Base-by-base conservation (phyloP, 2,329 filamentous ascomycete genomes). In the Sporothrix protearum region DNA sequence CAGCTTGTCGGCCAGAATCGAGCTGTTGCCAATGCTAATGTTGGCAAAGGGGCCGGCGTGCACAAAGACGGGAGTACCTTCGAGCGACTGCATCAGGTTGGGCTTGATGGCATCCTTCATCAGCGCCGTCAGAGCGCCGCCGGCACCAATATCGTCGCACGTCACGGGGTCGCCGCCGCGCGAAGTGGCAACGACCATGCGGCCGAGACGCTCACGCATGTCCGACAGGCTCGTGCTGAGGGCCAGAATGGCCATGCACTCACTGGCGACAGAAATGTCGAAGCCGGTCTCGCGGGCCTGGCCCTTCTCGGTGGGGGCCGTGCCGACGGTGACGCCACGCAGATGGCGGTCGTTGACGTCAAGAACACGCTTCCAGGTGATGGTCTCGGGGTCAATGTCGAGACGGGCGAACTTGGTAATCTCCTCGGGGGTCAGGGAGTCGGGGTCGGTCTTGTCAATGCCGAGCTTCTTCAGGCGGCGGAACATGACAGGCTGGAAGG, bases 101-200 rank as follows among this genome's bases (percentile, higher is more conserved):
- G 96, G 96, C 86, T 99, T 99, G 83, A 98, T 97, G 71, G 96
- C 94, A 81, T 99, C 96, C 83, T 92, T 96, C 92, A 99, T 97
- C 77, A 99, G 85, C 39, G 94, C 95, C 57, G 96, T 94, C 75
- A 99, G 85, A 68, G 96, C 96, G 77, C 96, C 96, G 70, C 94
- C 94, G 25, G 91, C 93, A 76, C 96, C 96, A 77, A 99, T 89
- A 78, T 99, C 96, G 79, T 99, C 96, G 78, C 94, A 97, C 72
- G 96, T 98, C 64, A 99, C 91, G 0, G 96, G 93, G 73, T 98
- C 94, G 67, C 96, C 96, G 75, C 84, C 85, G 77, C 86, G 89
- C 55, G 94, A 97, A 73, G 91, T 94, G 72, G 93, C 96, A 75
- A 99, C 91, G 2, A 99, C 96, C 94, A 99, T 98, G 76, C 92